These are phyloP conservation scores for Phytophthora parvispora DNA, from an alignment of 352 stramenopile genomes.

Conservation along the genomic window DNA sequence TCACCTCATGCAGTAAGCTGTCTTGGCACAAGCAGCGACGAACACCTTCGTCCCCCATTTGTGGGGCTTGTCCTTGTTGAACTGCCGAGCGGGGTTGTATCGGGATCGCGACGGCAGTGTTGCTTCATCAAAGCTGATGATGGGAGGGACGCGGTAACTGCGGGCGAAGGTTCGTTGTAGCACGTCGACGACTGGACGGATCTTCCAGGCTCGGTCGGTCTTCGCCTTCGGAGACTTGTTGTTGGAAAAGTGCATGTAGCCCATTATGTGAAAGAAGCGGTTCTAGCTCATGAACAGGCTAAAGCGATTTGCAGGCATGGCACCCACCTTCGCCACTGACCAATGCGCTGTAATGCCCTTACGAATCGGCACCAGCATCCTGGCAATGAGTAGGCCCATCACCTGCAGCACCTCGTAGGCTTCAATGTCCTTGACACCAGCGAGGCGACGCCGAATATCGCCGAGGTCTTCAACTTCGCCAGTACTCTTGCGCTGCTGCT, in stretches of 20 bases:
- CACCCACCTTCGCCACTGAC: neutral
- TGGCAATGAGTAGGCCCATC: too few relatives aligned
- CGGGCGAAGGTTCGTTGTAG: neutral
- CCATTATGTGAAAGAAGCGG: slow-evolving; percentile 8
- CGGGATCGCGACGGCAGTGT: too few relatives aligned
- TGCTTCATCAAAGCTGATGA: too few relatives aligned
- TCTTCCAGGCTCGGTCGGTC: slow-evolving; percentile 16
- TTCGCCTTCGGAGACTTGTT: neutral
- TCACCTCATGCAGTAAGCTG: too few relatives aligned
- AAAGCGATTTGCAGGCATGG: neutral
- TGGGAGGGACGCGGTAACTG: slow-evolving; percentile 5
- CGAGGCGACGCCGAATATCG: too few relatives aligned
- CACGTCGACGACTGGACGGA: slow-evolving; percentile 8
- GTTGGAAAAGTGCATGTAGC: slow-evolving; percentile 22
- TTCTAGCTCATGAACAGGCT: neutral
- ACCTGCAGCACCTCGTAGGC: too few relatives aligned
- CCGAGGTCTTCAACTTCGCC: too few relatives aligned
- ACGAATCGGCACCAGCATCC: neutral
- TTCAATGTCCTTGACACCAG: too few relatives aligned
- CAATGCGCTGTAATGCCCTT: neutral
- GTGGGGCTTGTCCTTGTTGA: slow-evolving; percentile 12
- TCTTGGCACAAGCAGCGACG: slow-evolving; percentile 3
- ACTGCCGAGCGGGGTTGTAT: slow-evolving; percentile 7
- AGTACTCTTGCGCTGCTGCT: too few relatives aligned
- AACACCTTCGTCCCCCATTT: slow-evolving; percentile 15